These are phyloP conservation scores for Amaranthus palmeri DNA, from an alignment of 148 eudicot genomes.

Conservation along the genomic window DNA sequence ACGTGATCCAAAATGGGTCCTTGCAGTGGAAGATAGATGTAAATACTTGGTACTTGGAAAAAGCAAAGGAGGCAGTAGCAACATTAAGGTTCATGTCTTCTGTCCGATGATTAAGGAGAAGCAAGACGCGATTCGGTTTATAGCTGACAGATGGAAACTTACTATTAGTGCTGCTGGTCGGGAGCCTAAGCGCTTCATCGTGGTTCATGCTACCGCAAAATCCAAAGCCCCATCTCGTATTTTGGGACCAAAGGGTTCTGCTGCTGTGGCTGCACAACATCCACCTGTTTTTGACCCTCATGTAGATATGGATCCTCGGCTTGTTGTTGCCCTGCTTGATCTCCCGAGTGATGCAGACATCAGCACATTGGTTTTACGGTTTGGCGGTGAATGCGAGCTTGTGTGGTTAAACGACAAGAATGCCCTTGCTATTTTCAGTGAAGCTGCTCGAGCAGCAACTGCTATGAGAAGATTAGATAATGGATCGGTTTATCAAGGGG, in stretches of 20 bases:
- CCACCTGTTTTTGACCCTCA: conserved; percentile 57
- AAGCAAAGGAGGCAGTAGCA: conserved; percentile 44
- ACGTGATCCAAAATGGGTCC: conserved; percentile 91
- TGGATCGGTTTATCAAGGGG: conserved; percentile 77
- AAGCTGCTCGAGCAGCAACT: conserved; percentile 87
- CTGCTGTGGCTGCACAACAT: conserved; percentile 34
- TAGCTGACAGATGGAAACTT: conserved; percentile 96
- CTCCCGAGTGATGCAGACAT: conserved; percentile 86
- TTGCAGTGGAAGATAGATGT: conserved; percentile 86
- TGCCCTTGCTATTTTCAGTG: conserved; percentile 84
- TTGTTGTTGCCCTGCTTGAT: conserved; percentile 77
- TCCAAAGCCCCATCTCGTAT: conserved; percentile 76
- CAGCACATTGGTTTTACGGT: conserved; percentile 82
- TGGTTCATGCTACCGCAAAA: conserved; percentile 66
- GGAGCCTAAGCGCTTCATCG: conserved; percentile 89
- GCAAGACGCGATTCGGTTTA: conserved; percentile 76
- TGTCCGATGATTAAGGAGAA: conserved; percentile 85
- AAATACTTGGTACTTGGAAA: conserved; percentile 76
- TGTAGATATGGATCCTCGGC: conserved; percentile 92
- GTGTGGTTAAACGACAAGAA: conserved; percentile 98
- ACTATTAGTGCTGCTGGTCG: conserved; percentile 72
- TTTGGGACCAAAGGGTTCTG: conserved; percentile 55
- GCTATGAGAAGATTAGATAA: conserved; percentile 97
- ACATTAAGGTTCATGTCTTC: conserved; percentile 74
- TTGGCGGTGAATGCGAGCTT: conserved; percentile 96